These are phyloP conservation scores for Hyaloscypha variabilis DNA, from an alignment of 495 filamentous ascomycete species.

Conservation along the genomic window DNA sequence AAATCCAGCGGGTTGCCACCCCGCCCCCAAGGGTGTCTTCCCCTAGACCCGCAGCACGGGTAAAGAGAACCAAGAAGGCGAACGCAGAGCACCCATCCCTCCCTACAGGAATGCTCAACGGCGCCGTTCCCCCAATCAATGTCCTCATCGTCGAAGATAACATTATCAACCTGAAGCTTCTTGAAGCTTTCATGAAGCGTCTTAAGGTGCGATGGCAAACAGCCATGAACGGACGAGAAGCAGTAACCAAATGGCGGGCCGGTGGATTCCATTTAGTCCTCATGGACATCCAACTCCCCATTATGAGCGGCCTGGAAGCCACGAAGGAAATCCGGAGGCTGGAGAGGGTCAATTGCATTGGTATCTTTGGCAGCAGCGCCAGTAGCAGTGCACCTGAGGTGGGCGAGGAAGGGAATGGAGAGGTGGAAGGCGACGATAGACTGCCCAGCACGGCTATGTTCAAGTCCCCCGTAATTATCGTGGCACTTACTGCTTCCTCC, in stretches of 20 bases:
- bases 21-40: constrained; percentile 64
- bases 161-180: constrained; percentile 88
- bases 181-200: constrained; percentile 96
- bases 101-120: constrained; percentile 72
- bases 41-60: constrained; percentile 48
- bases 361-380: constrained; percentile 66
- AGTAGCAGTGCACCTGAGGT: constrained; percentile 43
- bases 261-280: constrained; percentile 97
- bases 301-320: constrained; percentile 97
- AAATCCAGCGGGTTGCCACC: constrained; percentile 47
- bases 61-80: constrained; percentile 55
- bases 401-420: constrained; percentile 39
- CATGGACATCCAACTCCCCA: constrained; percentile 97
- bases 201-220: constrained; percentile 98
- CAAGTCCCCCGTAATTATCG: constrained; percentile 96
- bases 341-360: constrained; percentile 87
- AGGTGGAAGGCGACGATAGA: constrained; percentile 57
- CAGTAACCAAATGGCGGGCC: constrained; percentile 87
- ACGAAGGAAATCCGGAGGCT: constrained; percentile 93
- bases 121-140: constrained; percentile 92
- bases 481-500: constrained; percentile 90
- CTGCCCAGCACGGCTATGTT: constrained; percentile 75
- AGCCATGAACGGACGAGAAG: constrained; percentile 90
- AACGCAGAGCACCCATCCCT: constrained; percentile 48
- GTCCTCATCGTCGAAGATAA: constrained; percentile 99